A percentile compares a stretch with the other conserved stretches of the same genome.
phyloP scores from a whole-genome alignment of 2,329 filamentous ascomycete genomes.

The Colletotrichum horii region DNA sequence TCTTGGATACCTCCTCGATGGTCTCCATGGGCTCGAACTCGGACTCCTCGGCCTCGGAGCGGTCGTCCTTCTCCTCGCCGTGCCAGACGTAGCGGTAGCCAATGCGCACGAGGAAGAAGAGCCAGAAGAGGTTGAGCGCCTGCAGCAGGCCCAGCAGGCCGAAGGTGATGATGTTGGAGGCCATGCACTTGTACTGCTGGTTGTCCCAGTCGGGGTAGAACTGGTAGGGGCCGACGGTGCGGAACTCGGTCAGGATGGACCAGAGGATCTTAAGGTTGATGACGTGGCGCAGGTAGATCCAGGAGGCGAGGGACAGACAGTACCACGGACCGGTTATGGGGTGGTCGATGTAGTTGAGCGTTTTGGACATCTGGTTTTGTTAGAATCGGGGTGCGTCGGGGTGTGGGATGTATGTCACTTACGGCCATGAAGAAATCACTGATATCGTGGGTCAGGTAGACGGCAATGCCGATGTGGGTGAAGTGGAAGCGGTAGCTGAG shows the following conservation, averaged over 20 bases:
- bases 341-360: constrained; percentile 72
- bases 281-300: constrained; percentile 76
- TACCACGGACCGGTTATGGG: constrained; percentile 70
- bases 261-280: constrained; percentile 65
- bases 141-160: constrained; percentile 57
- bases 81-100: constrained; percentile 56
- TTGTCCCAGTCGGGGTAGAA: constrained; percentile 59
- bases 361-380: constrained; percentile 63
- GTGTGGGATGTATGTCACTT: constrained; percentile 33
- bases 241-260: constrained; percentile 62
- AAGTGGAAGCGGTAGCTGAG: constrained; percentile 79
- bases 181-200: constrained; percentile 64
- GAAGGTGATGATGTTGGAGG: constrained; percentile 59
- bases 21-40: constrained; percentile 39
- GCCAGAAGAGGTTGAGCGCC: constrained; percentile 66
- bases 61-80: constrained; percentile 58
- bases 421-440: constrained; percentile 79
- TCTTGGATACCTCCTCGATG: constrained; percentile 17
- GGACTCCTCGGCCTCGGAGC: constrained; percentile 60
- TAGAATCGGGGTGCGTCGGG: neutral
- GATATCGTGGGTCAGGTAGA: constrained; percentile 78
- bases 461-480: constrained; percentile 74
- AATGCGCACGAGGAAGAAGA: constrained; percentile 62
- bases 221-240: constrained; percentile 60
- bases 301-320: constrained; percentile 66